phyloP scores from a whole-genome alignment of 129 eudicot species.

The Flaveria linearis region DNA sequence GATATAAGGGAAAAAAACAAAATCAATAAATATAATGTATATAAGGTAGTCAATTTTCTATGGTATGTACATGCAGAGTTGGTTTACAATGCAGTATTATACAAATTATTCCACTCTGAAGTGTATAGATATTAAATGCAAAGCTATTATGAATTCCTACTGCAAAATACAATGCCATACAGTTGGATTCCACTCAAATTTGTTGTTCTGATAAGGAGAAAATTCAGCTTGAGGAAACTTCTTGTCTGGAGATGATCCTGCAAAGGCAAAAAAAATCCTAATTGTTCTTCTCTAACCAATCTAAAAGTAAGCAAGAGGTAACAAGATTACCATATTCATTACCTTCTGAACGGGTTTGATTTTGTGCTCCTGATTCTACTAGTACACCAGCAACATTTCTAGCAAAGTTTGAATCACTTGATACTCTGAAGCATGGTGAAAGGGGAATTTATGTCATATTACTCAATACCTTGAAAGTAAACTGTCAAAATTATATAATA shows the following conservation, averaged over 20 bases:
- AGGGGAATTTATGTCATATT: background rate
- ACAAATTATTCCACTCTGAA: slow-evolving; percentile 19
- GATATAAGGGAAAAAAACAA: slow-evolving; percentile 7
- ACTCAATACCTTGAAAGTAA: slow-evolving; percentile 8
- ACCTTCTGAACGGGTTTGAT: slow-evolving; percentile 60
- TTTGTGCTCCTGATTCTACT: slow-evolving; percentile 57
- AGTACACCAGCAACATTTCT: slow-evolving; percentile 77
- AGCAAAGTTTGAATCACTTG: slow-evolving; percentile 68
- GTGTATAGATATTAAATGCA: slow-evolving; percentile 16
- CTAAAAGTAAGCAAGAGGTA: slow-evolving; percentile 1
- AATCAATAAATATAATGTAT: slow-evolving; percentile 1
- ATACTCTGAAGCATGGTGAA: slow-evolving; percentile 47
- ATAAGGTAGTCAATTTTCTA: slow-evolving; percentile 1
- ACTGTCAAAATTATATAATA: background rate
- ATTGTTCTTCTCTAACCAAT: slow-evolving; percentile 11
- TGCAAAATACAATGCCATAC: slow-evolving; percentile 50
- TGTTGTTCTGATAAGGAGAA: slow-evolving; percentile 67
- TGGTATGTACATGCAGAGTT: slow-evolving; percentile 5
- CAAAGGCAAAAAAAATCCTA: slow-evolving; percentile 23
- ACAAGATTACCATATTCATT: slow-evolving; percentile 19
- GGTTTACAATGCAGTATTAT: background rate
- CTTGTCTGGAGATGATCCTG: slow-evolving; percentile 87
- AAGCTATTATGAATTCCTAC: background rate
- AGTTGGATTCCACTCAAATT: slow-evolving; percentile 85
- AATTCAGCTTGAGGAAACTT: slow-evolving; percentile 91